Evolutionary conservation across 495 filamentous ascomycete species (phyloP), one percentile per base, ranked within the genome.

Genomic region (Daldinia caldariorum): DNA sequence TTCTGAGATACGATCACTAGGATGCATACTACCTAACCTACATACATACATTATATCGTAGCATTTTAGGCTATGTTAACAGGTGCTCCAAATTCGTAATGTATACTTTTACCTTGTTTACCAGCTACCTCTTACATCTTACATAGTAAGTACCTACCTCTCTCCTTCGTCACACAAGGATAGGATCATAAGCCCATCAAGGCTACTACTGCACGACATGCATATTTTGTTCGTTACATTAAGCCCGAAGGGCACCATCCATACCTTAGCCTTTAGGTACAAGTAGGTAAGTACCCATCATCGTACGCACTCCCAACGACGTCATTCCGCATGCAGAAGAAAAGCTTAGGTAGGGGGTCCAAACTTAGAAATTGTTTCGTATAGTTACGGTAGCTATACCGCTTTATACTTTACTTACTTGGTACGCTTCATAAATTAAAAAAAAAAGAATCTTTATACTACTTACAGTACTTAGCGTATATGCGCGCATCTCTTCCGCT

Each of bases 131-230:
- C n/a, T n/a, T n/a, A n/a, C n/a, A n/a, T n/a, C n/a, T n/a, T n/a
- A n/a, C n/a, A n/a, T n/a, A n/a, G n/a, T n/a, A n/a, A n/a, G n/a
- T n/a, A n/a, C n/a, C n/a, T n/a, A n/a, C n/a, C n/a, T n/a, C n/a
- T 26, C 26, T 26, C 34, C 26, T 26, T 26, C 26, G 9, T 35
- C 2, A 29, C n/a, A 38, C 37, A 54, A n/a, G 45, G 58, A 47
- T 9, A n/a, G n/a, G n/a, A n/a, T n/a, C n/a, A 56, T 14, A 22
- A 32, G 38, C 18, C 18, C 43, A 47, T 47, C 49, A 14, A 53
- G 26, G 29, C 39, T 61, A 20, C 67, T 69, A 26, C 26, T 69
- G 67, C 67, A 62, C 55, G 60, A 69, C 67, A 69, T 69, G 45
- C 67, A 69, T 26, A 26, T 26, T 26, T 26, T 53, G 26, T 57